Evolutionary conservation across 1,284 basidiomycete genomes (phyloP), one percentile per base, ranked within the genome.

Genomic region (Xerocomus nothofagi): DNA sequence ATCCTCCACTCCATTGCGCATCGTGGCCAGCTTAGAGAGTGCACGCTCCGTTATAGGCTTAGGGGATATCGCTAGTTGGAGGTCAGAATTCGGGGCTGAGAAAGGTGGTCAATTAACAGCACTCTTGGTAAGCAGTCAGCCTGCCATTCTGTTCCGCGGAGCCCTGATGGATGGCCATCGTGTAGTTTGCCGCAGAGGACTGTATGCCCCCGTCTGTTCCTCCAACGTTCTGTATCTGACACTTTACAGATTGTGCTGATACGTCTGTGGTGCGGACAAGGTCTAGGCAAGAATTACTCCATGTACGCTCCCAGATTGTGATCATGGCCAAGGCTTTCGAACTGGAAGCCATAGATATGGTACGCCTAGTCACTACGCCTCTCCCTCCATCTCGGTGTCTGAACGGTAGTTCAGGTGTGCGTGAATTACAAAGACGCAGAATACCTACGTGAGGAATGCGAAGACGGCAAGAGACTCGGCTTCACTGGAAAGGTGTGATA

Each of bases 131-230:
- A 39, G 60, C 24, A 27, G 9, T 36, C 20, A 21, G n/a, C 27
- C 26, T 26, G 12, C 12, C 17, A 20, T 41, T 26, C 39, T 40
- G 48, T 30, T 82, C 61, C 79, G 81, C 21, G 11, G 30, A 18
- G 64, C 45, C 74, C 65, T 32, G 14, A 45, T 18, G 15, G 18
- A 36, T 40, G 44, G 23, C 10, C 17, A n/a, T 2, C n/a, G n/a
- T n/a, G n/a, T 59, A 93, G 90, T 94, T 94, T 65, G 92, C 90
- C 4, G 90, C 91, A 29, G 92, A 95, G 71, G 92, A 96, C 62
- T 95, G 91, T 92, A 63, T 63, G 78, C 10, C 14, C 15, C 3
- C 27, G n/a, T n/a, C 27, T 58, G 6, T 32, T 33, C 20, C 20
- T 4, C 45, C 17, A n/a, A 20, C 32, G 33, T 40, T 34, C 24